Evolutionary conservation across 2,329 filamentous ascomycete species (phyloP), one percentile per base, ranked within the genome.

Genomic region (Penicillium sp.): DNA sequence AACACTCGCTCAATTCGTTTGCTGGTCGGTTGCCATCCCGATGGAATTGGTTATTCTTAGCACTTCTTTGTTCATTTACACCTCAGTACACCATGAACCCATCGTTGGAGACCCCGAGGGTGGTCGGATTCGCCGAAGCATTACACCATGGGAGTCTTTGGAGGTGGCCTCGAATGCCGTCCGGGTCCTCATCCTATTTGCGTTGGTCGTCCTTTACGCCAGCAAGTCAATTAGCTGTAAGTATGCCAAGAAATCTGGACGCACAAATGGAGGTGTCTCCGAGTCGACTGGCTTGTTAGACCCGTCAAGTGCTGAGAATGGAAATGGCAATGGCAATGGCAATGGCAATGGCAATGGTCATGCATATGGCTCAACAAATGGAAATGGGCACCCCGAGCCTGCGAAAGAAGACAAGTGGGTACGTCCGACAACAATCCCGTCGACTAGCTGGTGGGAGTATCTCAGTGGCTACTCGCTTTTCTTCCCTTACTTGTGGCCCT

Each of bases 401-500:
- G 72, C 80, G 23, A 76, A 75, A 49, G 75, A 81, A 60, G 88
- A 91, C 10, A 91, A 90, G 6, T 98, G 96, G 81, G 96, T 96
- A 73, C 89, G 93, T 65, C 93, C 93, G 2, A 89, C 89, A 37
- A 93, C 91, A 62, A 85, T 92, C 9, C 93, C 92, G 3, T 90
- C 90, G 65, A 92, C 90, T 65, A 95, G 88, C 52, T 99, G 95
- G 95, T 96, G 90, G 87, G 93, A 98, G 71, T 99, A 99, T 73
- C 80, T 97, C 59, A 88, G 89, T 62, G 92, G 93, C 46, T 99
- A 98, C 75, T 90, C 89, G 13, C 81, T 97, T 51, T 96, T 99
- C 77, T 96, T 98, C 72, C 93, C 93, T 0, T 99, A 98, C 71
- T 85, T 98, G 57, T 99, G 95, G 95, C 95, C 95, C 0, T 89